These are phyloP conservation scores for Lactuca saligna DNA, from an alignment of 129 eudicot species.

Conservation along the genomic window DNA sequence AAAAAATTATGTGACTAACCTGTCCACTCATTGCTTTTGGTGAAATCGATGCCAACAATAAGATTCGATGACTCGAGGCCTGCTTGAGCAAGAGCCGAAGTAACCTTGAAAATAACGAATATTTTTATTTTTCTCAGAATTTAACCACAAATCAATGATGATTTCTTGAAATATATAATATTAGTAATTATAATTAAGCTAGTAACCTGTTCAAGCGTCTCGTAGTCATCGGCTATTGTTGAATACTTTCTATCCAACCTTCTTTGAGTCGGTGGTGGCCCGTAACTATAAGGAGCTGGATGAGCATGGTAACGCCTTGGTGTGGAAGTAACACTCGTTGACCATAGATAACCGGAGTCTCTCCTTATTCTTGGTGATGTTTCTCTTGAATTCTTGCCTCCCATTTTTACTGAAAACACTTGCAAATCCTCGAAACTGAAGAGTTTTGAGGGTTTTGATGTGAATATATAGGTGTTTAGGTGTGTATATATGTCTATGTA, in stretches of 20 bases:
- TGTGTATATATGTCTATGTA: background rate
- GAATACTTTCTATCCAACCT: constrained; percentile 45
- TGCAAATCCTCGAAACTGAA: background rate
- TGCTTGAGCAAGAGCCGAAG: constrained; percentile 60
- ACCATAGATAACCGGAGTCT: background rate
- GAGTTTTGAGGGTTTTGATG: background rate
- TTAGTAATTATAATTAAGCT: background rate
- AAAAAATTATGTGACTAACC: constrained; percentile 30
- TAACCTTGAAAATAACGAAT: constrained; percentile 36
- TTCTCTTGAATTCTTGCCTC: constrained; percentile 23
- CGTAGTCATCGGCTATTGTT: constrained; percentile 64
- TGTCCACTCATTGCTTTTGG: constrained; percentile 86
- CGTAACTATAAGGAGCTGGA: constrained; percentile 26
- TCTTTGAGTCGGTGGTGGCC: constrained; percentile 28
- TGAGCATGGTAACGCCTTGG: constrained; percentile 41
- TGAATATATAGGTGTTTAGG: background rate
- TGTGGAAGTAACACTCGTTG: constrained; percentile 11
- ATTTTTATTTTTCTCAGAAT: background rate
- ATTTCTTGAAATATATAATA: background rate
- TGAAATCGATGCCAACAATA: constrained; percentile 76
- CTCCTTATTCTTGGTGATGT: constrained; percentile 21
- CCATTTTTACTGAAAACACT: constrained; percentile 17
- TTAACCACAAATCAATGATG: background rate
- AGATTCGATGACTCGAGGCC: constrained; percentile 81
- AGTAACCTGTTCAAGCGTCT: constrained; percentile 63